Percentiles rank a stretch among this genome's conserved stretches.
These are phyloP conservation scores for Amesomyces nigricolor DNA, from an alignment of 2,329 filamentous ascomycete genomes.

Conservation along the genomic window DNA sequence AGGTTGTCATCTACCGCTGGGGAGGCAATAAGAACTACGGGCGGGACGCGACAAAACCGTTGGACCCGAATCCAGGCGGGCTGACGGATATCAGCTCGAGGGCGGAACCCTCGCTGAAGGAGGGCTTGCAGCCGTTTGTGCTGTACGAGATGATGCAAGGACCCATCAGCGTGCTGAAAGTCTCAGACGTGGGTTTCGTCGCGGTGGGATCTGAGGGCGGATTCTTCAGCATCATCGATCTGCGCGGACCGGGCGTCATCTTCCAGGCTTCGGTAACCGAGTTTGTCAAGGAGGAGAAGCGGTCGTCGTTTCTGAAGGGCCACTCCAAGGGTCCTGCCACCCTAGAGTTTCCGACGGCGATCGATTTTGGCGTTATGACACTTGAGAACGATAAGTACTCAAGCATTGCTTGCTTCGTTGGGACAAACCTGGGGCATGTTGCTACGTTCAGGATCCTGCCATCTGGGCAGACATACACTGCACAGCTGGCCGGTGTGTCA, in stretches of 20 bases:
- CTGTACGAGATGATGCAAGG: conserved; percentile 82
- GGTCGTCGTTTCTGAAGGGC: conserved; percentile 62
- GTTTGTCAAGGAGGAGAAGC: conserved; percentile 70
- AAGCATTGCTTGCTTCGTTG: conserved; percentile 86
- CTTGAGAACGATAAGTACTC: conserved; percentile 93
- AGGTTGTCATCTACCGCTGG: conserved; percentile 83
- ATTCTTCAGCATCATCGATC: conserved; percentile 73
- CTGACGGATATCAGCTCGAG: conserved; percentile 70
- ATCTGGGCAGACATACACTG: conserved; percentile 64
- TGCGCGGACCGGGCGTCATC: conserved; percentile 81
- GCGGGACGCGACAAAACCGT: conserved; percentile 47
- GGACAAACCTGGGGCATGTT: conserved; percentile 77
- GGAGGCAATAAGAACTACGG: conserved; percentile 71
- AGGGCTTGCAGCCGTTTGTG: conserved; percentile 62
- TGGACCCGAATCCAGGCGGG: conserved; percentile 58
- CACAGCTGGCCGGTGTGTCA: conserved; percentile 63
- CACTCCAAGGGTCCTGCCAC: conserved; percentile 40
- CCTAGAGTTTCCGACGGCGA: conserved; percentile 67
- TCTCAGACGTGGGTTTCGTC: conserved; percentile 91
- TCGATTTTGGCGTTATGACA: conserved; percentile 92
- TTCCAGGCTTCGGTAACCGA: conserved; percentile 68
- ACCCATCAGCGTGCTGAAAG: conserved; percentile 68
- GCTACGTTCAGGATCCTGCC: conserved; percentile 89
- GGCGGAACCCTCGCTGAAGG: conserved; percentile 66
- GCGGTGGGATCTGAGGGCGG: conserved; percentile 82